A percentile compares a stretch with the other conserved stretches of the same genome.
phyloP scores from a whole-genome alignment of 495 filamentous ascomycete genomes.

The Aspergillus hancockii region DNA sequence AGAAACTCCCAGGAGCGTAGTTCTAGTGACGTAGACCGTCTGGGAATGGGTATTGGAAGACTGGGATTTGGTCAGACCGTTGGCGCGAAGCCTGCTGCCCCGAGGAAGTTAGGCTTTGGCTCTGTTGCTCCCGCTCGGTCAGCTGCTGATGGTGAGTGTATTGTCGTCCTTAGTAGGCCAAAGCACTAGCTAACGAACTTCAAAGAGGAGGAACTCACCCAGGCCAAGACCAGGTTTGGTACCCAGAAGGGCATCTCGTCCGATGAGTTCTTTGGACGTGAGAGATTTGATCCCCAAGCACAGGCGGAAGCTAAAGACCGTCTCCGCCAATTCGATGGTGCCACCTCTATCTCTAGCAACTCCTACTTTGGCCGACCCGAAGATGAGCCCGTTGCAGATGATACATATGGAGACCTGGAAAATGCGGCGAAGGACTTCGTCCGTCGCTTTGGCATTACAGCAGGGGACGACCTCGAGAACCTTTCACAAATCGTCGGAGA shows the following conservation, averaged over 20 bases:
- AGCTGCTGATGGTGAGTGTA: constrained; percentile 64
- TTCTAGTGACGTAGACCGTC: constrained; percentile 78
- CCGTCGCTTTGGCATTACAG: constrained; percentile 89
- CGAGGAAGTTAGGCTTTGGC: constrained; percentile 87
- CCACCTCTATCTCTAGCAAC: constrained; percentile 89
- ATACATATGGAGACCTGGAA: constrained; percentile 82
- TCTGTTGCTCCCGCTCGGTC: constrained; percentile 68
- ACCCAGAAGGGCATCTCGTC: constrained; percentile 94
- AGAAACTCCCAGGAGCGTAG: constrained; percentile 53
- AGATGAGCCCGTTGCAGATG: constrained; percentile 66
- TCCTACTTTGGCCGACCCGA: constrained; percentile 92
- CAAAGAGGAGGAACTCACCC: constrained; percentile 42
- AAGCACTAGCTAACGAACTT: constrained; percentile 1
- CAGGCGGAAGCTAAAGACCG: constrained; percentile 84
- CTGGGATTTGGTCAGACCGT: constrained; percentile 91
- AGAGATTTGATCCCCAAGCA: constrained; percentile 74
- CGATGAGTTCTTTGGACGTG: constrained; percentile 96
- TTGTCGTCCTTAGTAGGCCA: constrained; percentile 5
- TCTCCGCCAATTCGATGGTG: constrained; percentile 89
- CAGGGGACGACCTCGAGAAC: constrained; percentile 92
- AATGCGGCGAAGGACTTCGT: constrained; percentile 92
- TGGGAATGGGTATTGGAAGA: constrained; percentile 86
- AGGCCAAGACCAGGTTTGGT: constrained; percentile 62
- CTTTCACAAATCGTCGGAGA: constrained; percentile 78
- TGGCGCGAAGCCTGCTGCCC: constrained; percentile 60